phyloP scores from a whole-genome alignment of 1,284 basidiomycete genomes.

The Omphalotus olearius region DNA sequence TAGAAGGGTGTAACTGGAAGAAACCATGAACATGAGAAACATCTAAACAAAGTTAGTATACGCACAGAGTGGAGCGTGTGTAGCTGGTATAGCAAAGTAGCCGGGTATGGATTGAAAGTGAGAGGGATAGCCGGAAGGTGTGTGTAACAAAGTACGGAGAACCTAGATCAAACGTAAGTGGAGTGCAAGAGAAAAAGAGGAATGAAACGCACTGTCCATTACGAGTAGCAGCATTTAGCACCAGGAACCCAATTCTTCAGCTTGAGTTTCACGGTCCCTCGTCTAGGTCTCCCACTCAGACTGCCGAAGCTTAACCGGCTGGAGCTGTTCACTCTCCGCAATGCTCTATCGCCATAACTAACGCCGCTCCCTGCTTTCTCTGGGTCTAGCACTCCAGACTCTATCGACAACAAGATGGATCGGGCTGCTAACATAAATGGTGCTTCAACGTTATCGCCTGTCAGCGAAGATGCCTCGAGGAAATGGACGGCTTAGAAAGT shows the following conservation, averaged over 20 bases:
- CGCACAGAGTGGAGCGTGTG: slow-evolving; percentile 20
- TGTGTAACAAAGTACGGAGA: background rate
- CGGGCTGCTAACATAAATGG: slow-evolving; percentile 91
- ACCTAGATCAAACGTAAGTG: background rate
- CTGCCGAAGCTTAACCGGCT: slow-evolving; percentile 80
- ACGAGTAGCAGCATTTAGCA: slow-evolving; percentile 46
- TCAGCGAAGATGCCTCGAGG: slow-evolving; percentile 88
- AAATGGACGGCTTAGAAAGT: slow-evolving; percentile 74
- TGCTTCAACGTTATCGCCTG: slow-evolving; percentile 90
- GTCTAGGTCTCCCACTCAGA: slow-evolving; percentile 56
- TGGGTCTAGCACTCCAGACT: slow-evolving; percentile 88
- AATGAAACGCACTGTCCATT: background rate
- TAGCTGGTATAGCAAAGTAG: slow-evolving; percentile 27
- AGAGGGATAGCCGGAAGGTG: slow-evolving; percentile 12
- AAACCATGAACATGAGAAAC: slow-evolving; percentile 13
- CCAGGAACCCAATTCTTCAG: slow-evolving; percentile 57
- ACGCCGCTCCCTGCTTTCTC: slow-evolving; percentile 93
- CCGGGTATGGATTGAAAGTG: slow-evolving; percentile 21
- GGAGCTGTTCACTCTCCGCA: slow-evolving; percentile 82
- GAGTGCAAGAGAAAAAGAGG: background rate
- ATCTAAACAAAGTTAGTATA: background rate
- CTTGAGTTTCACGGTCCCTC: slow-evolving; percentile 54
- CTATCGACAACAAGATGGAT: slow-evolving; percentile 90
- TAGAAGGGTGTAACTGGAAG: slow-evolving; percentile 20
- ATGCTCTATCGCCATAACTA: slow-evolving; percentile 91